A percentile compares a stretch with the other conserved stretches of the same genome.
Evolutionary conservation across 129 eudicot genomes (phyloP).

Genomic region (Tanacetum coccineum): DNA sequence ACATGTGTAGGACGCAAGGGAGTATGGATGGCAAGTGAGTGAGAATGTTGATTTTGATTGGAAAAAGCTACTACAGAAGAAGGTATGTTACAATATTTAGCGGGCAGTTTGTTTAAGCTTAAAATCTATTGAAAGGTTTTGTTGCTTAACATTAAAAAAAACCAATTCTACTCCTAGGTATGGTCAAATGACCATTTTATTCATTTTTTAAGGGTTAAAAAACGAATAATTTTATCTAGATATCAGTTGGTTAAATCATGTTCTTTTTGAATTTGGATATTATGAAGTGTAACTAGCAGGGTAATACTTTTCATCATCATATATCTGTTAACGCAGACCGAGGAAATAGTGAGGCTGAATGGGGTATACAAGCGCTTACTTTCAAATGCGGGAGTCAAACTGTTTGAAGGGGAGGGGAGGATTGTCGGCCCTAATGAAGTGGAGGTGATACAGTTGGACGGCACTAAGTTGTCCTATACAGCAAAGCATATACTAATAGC

Average conservation of each 20-base stretch:
- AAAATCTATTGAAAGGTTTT: not conserved
- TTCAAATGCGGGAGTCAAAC: conserved; percentile 84
- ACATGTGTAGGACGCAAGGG: conserved; percentile 70
- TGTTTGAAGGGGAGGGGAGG: conserved; percentile 93
- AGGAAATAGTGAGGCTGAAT: conserved; percentile 77
- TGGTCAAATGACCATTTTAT: too few species aligned
- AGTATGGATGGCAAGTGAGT: conserved; percentile 87
- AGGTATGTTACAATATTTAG: conserved; percentile 42
- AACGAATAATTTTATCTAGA: too few species aligned
- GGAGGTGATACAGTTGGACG: conserved; percentile 78
- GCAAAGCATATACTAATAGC: conserved; percentile 89
- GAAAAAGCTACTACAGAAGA: conserved; percentile 92
- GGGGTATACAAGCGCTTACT: conserved; percentile 81
- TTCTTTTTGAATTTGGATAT: not conserved
- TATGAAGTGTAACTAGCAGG: not conserved
- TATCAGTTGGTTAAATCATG: not conserved
- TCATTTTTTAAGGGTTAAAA: too few species aligned
- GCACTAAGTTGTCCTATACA: conserved; percentile 61
- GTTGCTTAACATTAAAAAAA: too few species aligned
- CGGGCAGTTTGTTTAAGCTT: conserved; percentile 6
- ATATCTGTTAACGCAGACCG: conserved; percentile 52
- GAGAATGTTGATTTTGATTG: conserved; percentile 92
- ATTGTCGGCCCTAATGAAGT: conserved; percentile 90
- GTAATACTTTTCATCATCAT: conserved; percentile 17
- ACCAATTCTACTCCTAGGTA: too few species aligned